Evolutionary conservation across 208 protist species (phyloP), one percentile per base, ranked within the genome.

Genomic region (Vickermania ingenoplastis): DNA sequence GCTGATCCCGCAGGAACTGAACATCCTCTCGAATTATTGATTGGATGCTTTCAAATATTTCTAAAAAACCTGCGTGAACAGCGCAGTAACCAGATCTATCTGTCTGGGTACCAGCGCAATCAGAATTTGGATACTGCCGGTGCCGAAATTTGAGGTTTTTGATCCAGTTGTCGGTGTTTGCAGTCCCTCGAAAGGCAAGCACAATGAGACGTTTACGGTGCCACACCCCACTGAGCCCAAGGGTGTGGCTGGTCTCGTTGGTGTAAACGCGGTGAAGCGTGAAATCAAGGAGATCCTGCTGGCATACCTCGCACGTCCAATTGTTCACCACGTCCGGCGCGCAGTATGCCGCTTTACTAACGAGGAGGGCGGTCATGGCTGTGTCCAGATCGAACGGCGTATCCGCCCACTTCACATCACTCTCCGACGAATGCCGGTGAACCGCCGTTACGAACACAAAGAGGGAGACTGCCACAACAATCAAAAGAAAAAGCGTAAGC

Each of bases 131-230:
- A 62, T 87, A 86, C 31, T 52, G 30, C 53, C 52, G 71, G 4
- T 55, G 26, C 62, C 50, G 64, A 56, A 83, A 87, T 21, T 67
- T 61, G 1, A 92, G 48, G 41, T 92, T 61, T 3, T 69, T 4
- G 13, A 92, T 67, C 82, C 85, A 92, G 67, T 92, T 92, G 1
- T 22, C 45, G 3, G 77, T 59, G 59, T 87, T 84, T 22, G 1
- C 17, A 11, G 78, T 71, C 28, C 85, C 85, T 41, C 85, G 78
- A 58, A 87, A 92, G 48, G 68, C 71, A 25, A 76, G 58, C 1
- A 92, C 66, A 51, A 92, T 77, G 1, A 36, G 41, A 11, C 41
- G 17, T 14, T 4, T 1, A 13, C 53, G 29, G 59, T 73, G 63
- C 45, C 75, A 59, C 0, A 85, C 28, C 14, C 71, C 77, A 13